Percentiles rank a stretch among this genome's conserved stretches.
Conservation (phyloP, 1,139 yeast species). For the Diutina neorugosa region DNA sequence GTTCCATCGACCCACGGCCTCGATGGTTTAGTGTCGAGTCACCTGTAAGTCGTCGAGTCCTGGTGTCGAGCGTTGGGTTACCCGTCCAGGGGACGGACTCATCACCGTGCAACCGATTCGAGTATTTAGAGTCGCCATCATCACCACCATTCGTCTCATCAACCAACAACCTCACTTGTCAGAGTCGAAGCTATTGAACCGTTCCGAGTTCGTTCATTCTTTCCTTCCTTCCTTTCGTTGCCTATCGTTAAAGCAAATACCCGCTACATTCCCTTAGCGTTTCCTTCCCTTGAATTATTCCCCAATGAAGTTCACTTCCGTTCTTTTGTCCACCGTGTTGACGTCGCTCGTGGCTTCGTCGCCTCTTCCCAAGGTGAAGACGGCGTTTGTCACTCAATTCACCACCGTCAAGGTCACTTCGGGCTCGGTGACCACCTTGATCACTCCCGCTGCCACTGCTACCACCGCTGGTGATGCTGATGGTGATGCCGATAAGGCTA, state of each 20-base stretch:
- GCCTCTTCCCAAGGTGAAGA: slow-evolving; percentile 15
- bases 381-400: slow-evolving; percentile 10
- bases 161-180: too few species aligned
- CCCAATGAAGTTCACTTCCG: not conserved
- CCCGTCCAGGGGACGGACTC: not conserved
- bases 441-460: slow-evolving; percentile 4
- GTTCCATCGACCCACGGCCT: not conserved
- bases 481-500: not conserved
- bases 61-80: not conserved
- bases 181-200: not conserved
- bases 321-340: not conserved
- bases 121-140: not conserved
- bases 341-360: not conserved
- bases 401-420: slow-evolving; percentile 10
- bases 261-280: not conserved
- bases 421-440: slow-evolving; percentile 7
- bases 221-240: not conserved
- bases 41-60: not conserved
- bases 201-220: not conserved
- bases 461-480: not conserved
- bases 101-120: not conserved
- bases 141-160: not conserved
- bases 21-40: not conserved
- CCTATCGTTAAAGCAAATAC: not conserved
- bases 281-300: not conserved